These are phyloP conservation scores for Backusella circina DNA, from an alignment of 192 early-diverging fungal genomes.

Conservation along the genomic window DNA sequence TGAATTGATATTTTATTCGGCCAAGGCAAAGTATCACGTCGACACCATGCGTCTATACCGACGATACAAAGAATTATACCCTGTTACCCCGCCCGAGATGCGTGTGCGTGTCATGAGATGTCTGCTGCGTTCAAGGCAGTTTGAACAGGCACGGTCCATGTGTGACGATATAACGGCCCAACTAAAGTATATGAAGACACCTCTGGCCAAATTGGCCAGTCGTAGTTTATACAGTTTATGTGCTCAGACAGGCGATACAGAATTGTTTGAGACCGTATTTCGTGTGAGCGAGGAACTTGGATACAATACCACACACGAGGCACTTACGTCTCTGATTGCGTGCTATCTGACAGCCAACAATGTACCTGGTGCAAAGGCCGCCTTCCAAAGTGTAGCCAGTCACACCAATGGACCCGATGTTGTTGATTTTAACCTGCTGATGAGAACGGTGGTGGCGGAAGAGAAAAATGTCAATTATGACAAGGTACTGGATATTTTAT, in stretches of 20 bases:
- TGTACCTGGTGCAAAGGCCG: background rate
- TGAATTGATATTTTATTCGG: background rate
- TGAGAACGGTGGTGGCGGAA: constrained; percentile 5
- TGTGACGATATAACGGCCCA: background rate
- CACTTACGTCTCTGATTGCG: constrained; percentile 21
- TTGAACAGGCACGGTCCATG: background rate
- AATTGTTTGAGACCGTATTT: background rate
- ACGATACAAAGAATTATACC: constrained; percentile 1
- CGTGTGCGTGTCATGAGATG: background rate
- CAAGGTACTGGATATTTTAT: constrained; percentile 23
- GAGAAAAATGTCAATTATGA: background rate
- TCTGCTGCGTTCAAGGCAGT: background rate
- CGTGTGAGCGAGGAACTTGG: background rate
- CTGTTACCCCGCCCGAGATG: background rate
- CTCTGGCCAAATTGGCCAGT: background rate
- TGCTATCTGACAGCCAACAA: constrained; percentile 17
- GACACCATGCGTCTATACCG: background rate
- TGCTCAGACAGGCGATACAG: constrained; percentile 14
- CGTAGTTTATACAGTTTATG: background rate
- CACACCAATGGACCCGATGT: constrained; percentile 24
- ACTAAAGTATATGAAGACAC: background rate
- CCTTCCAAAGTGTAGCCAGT: constrained; percentile 7
- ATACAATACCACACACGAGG: constrained; percentile 9
- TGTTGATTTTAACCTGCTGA: constrained; percentile 28
- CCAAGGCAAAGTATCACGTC: background rate